phyloP scores from a whole-genome alignment of 768 basidiomycete species.

The Lactarius indigo region DNA sequence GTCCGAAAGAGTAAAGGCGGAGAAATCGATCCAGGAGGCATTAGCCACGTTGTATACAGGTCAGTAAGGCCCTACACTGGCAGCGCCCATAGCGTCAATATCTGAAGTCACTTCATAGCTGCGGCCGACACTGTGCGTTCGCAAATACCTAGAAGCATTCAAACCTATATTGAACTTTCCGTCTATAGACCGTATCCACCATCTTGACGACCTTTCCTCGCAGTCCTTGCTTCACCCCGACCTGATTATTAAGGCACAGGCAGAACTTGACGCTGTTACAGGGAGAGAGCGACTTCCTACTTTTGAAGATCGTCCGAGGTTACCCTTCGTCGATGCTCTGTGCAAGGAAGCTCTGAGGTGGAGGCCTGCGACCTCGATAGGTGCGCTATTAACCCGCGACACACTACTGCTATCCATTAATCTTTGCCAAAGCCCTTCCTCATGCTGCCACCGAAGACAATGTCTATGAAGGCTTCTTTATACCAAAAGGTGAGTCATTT shows the following conservation, averaged over 20 bases:
- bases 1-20: not conserved
- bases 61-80: not conserved
- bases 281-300: constrained; percentile 30
- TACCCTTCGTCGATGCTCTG: constrained; percentile 29
- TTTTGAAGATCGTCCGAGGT: constrained; percentile 27
- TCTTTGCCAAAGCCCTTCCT: constrained; percentile 21
- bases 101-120: not conserved
- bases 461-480: constrained; percentile 29
- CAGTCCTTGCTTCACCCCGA: constrained; percentile 30
- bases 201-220: constrained; percentile 31
- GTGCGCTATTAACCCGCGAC: not conserved
- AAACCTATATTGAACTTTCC: not conserved
- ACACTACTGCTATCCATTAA: not conserved
- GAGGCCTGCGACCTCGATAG: constrained; percentile 27
- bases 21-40: not conserved
- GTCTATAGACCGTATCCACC: constrained; percentile 24
- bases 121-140: constrained; percentile 8
- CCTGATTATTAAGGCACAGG: constrained; percentile 29
- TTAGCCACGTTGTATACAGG: constrained; percentile 7
- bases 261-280: constrained; percentile 30
- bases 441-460: constrained; percentile 27
- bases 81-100: too few species aligned
- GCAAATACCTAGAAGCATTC: not conserved
- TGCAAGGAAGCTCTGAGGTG: constrained; percentile 30
- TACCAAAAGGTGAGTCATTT: constrained; percentile 27